phyloP scores from a whole-genome alignment of 306 rosid genomes.

The Castanopsis chinensis region DNA sequence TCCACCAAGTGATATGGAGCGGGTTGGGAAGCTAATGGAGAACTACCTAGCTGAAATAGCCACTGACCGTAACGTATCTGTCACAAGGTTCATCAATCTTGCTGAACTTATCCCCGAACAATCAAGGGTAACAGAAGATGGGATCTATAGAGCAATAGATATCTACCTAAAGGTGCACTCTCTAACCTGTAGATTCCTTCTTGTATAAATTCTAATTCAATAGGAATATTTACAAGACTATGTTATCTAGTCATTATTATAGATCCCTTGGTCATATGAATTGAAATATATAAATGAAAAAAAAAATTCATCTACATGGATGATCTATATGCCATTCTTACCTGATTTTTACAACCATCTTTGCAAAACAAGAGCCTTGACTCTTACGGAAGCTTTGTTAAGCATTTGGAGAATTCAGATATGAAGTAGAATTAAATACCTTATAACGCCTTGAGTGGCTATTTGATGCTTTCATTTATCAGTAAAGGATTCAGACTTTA shows the following conservation, averaged over 20 bases:
- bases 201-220: background rate
- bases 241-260: background rate
- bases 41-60: constrained; percentile 84
- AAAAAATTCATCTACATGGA: background rate
- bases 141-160: constrained; percentile 88
- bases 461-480: background rate
- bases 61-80: constrained; percentile 65
- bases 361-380: background rate
- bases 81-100: constrained; percentile 56
- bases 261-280: background rate
- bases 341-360: background rate
- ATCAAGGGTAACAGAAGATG: constrained; percentile 81
- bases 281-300: background rate
- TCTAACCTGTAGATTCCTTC: background rate
- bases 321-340: background rate
- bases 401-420: background rate
- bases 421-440: background rate
- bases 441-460: background rate
- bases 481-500: background rate
- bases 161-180: constrained; percentile 81
- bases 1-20: constrained; percentile 48
- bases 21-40: constrained; percentile 84
- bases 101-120: constrained; percentile 87
- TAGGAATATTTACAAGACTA: background rate
- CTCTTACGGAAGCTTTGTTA: background rate